Evolutionary conservation across 257 asterid genomes (phyloP), one percentile per base, ranked within the genome.

Genomic region (Solanum chilense): DNA sequence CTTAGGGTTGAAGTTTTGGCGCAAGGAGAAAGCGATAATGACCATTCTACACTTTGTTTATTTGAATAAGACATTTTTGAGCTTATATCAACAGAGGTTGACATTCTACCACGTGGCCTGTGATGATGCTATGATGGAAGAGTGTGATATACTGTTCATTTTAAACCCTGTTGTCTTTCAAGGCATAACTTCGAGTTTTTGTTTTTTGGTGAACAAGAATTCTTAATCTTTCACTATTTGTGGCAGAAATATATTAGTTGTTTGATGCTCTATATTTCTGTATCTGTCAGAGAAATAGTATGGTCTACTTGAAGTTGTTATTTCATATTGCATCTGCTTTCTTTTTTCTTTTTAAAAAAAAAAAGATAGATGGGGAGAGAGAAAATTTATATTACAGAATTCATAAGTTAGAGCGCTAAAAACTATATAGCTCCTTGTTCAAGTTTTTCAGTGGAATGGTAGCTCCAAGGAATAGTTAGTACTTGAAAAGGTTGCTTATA

Each of bases 1-100:
- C 41, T 81, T 81, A 81, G 85, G 85, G 70, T 81, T 81, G 85
- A 81, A 81, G 25, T 81, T 81, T 81, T 81, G 85, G 85, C 21
- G 8, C 85, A 49, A 81, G 21, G 7, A 31, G 44, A 49, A 52
- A 49, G 85, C 35, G 47, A 81, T 31, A 81, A 81, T 81, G 31
- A 81, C 69, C 23, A 52, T 81, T 49, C 69, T 29, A 29, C 25
- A 52, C 85, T 20, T 49, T 23, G 16, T 49, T 81, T 29, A 49
- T 81, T 35, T 49, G 85, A 81, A 81, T 81, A 81, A 81, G 69
- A 52, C 69, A 18, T 49, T 81, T 81, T 81, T 49, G 31, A 81
- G 70, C 85, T 31, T 52, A 52, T 49, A 49, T 81, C 52, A 49
- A 11, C 44, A 52, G 69, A 29, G 31, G 20, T 81, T 31, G 70